phyloP scores from a whole-genome alignment of 2,329 filamentous ascomycete species.

The Teratosphaeria pseudoeucalypti region DNA sequence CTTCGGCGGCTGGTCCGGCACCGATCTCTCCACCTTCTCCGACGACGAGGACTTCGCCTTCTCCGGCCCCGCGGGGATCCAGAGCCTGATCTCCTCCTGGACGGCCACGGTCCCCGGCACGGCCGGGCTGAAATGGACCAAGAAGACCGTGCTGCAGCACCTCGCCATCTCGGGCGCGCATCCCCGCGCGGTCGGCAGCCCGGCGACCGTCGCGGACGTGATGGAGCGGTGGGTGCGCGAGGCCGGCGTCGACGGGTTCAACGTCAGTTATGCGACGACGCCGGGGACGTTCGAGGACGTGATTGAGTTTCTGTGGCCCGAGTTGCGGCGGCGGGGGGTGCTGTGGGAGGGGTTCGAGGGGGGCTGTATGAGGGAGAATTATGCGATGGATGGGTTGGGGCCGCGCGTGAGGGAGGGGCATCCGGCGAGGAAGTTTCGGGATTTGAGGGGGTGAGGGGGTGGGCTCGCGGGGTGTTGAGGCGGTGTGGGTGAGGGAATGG shows the following conservation, averaged over 20 bases:
- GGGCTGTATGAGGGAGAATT: slow-evolving; percentile 52
- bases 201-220: slow-evolving; percentile 44
- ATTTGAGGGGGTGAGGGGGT: background rate
- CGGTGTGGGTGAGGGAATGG: too few species aligned
- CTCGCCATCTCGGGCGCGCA: slow-evolving; percentile 59
- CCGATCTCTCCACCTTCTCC: slow-evolving; percentile 49
- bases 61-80: slow-evolving; percentile 29
- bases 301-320: slow-evolving; percentile 54
- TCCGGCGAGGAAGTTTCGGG: slow-evolving; percentile 12
- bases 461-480: background rate
- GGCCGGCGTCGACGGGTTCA: slow-evolving; percentile 65
- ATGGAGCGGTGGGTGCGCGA: slow-evolving; percentile 52
- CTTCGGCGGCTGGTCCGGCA: slow-evolving; percentile 69
- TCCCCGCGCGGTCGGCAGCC: slow-evolving; percentile 53
- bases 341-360: slow-evolving; percentile 46
- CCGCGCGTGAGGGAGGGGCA: slow-evolving; percentile 17
- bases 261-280: slow-evolving; percentile 59
- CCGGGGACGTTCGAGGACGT: slow-evolving; percentile 60
- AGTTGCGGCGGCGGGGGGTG: slow-evolving; percentile 48
- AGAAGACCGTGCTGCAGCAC: slow-evolving; percentile 57
- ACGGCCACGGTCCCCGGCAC: slow-evolving; percentile 40
- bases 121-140: slow-evolving; percentile 57
- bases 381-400: slow-evolving; percentile 22
- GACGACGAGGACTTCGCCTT: slow-evolving; percentile 53
- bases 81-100: slow-evolving; percentile 36